Evolutionary conservation across 2,329 filamentous ascomycete species (phyloP).

Genomic region (Aspergillus awamori): DNA sequence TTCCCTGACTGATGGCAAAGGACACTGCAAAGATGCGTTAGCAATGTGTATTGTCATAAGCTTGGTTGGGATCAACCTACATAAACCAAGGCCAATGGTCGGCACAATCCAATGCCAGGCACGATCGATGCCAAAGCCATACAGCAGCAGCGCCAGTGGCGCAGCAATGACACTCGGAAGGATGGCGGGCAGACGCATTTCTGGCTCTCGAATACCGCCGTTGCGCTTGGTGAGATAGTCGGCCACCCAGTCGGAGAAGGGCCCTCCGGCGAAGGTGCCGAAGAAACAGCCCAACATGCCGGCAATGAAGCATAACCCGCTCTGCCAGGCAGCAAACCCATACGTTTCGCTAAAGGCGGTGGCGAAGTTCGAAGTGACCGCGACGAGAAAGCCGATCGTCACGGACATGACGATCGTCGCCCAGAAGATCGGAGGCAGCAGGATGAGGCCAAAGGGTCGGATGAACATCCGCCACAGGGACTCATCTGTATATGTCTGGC

Average conservation of each 20-base stretch:
- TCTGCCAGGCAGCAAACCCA: constrained; percentile 36
- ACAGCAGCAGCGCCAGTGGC: constrained; percentile 1
- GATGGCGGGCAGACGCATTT: constrained; percentile 36
- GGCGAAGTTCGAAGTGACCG: constrained; percentile 25
- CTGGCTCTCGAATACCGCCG: constrained; percentile 44
- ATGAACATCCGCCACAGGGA: constrained; percentile 21
- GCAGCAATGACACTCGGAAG: constrained; percentile 20
- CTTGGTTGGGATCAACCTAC: neutral
- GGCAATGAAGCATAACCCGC: constrained; percentile 56
- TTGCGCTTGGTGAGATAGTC: constrained; percentile 43
- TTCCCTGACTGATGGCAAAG: constrained; percentile 60
- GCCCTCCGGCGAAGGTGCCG: constrained; percentile 49
- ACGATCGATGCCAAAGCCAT: constrained; percentile 3
- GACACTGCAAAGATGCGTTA: neutral
- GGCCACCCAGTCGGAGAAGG: constrained; percentile 44
- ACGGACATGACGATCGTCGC: constrained; percentile 26
- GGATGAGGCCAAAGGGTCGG: constrained; percentile 19
- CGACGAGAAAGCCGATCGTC: constrained; percentile 33
- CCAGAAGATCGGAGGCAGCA: constrained; percentile 23
- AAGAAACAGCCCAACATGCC: constrained; percentile 40
- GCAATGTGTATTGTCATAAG: neutral
- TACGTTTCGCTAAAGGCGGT: constrained; percentile 26
- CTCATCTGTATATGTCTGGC: constrained; percentile 35
- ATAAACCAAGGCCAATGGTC: constrained; percentile 53
- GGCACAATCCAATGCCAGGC: constrained; percentile 50